Evolutionary conservation across 2,329 filamentous ascomycete species (phyloP).

Genomic region (Cercospora sojina): DNA sequence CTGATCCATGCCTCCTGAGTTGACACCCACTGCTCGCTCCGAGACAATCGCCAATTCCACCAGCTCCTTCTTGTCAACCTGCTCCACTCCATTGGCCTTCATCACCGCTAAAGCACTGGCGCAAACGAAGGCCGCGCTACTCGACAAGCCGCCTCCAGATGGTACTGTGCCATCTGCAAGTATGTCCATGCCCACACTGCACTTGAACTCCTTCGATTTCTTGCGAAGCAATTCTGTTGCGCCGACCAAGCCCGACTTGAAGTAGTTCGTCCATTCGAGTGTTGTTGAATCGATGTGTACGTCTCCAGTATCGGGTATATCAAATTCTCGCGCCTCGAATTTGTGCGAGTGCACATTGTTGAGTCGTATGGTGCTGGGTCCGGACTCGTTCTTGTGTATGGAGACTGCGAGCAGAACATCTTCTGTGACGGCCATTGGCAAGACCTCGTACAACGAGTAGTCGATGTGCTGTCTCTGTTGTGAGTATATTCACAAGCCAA

Average conservation of each 20-base stretch:
- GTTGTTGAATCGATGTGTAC: constrained; percentile 72
- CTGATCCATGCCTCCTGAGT: constrained; percentile 98
- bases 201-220: constrained; percentile 60
- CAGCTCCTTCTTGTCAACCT: constrained; percentile 85
- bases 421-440: constrained; percentile 92
- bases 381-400: constrained; percentile 52
- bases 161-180: constrained; percentile 90
- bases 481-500: constrained; percentile 7
- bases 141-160: constrained; percentile 86
- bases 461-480: constrained; percentile 70
- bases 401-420: constrained; percentile 85
- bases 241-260: constrained; percentile 84
- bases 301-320: constrained; percentile 60
- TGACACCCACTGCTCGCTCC: constrained; percentile 90
- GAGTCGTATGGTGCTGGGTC: constrained; percentile 67
- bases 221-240: constrained; percentile 74
- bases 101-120: constrained; percentile 85
- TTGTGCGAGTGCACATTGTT: constrained; percentile 74
- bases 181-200: constrained; percentile 77
- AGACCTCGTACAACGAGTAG: constrained; percentile 92
- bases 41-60: constrained; percentile 93
- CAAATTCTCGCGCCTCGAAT: constrained; percentile 74
- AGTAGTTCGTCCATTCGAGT: constrained; percentile 98
- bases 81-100: constrained; percentile 73
- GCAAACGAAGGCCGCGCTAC: constrained; percentile 90